Conservation (phyloP, 139 green algal genomes). For the Chlorella sp. region DNA sequence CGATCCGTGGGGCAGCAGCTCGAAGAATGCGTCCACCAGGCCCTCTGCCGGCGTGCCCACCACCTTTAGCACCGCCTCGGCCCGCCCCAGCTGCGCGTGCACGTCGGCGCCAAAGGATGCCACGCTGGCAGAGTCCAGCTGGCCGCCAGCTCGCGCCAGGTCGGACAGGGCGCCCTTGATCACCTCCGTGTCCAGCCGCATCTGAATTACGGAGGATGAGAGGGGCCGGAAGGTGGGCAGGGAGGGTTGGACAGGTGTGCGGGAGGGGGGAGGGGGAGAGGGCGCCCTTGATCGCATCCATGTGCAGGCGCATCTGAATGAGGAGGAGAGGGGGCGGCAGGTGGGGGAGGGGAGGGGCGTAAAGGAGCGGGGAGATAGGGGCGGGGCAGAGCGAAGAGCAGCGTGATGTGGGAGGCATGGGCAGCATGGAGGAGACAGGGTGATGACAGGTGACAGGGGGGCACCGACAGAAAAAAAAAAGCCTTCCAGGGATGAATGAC, state of each 20-base stretch:
- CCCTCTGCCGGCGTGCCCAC: constrained; percentile 72
- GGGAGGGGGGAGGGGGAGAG: background rate
- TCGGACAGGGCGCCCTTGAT: constrained; percentile 62
- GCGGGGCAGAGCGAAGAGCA: too few relatives aligned
- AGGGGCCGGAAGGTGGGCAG: too few relatives aligned
- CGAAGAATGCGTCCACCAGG: constrained; percentile 79
- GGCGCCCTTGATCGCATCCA: too few relatives aligned
- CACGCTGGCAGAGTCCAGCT: constrained; percentile 26
- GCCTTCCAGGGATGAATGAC: too few relatives aligned
- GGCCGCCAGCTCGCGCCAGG: constrained; percentile 42
- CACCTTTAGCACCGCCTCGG: constrained; percentile 83
- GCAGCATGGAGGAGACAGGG: too few relatives aligned
- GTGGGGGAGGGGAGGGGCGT: too few relatives aligned
- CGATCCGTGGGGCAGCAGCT: constrained; percentile 68
- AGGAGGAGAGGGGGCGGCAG: too few relatives aligned
- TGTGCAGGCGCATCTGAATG: too few relatives aligned
- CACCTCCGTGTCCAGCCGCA: constrained; percentile 81
- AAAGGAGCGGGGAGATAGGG: too few relatives aligned
- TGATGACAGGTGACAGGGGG: background rate
- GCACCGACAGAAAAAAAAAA: background rate
- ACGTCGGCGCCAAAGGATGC: constrained; percentile 46
- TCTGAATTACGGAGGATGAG: constrained; percentile 38
- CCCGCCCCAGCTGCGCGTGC: constrained; percentile 63
- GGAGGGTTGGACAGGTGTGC: background rate
- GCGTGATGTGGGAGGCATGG: too few relatives aligned